Evolutionary conservation across 148 eudicot species (phyloP).

Genomic region (Silene conica): DNA sequence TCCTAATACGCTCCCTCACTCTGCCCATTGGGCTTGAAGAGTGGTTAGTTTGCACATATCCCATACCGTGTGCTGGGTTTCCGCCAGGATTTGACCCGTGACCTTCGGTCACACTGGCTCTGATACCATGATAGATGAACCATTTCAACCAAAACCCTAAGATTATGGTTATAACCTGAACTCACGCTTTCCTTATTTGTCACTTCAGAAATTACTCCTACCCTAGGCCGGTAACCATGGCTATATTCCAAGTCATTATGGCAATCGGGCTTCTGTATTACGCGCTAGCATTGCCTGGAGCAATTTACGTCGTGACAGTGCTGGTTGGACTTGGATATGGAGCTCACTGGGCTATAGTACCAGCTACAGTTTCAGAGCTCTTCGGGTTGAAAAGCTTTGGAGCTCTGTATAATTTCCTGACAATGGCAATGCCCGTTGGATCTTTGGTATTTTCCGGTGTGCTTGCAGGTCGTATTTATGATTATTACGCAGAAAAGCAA

Average conservation of each 20-base stretch:
- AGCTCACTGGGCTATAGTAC: constrained; percentile 65
- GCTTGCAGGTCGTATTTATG: background rate
- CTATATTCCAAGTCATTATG: constrained; percentile 47
- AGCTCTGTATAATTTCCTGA: constrained; percentile 47
- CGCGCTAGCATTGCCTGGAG: constrained; percentile 48
- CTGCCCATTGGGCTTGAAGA: too few species aligned
- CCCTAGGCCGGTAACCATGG: constrained; percentile 61
- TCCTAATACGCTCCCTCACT: too few species aligned
- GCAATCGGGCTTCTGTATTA: constrained; percentile 51
- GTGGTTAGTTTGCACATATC: too few species aligned
- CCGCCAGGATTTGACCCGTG: too few species aligned
- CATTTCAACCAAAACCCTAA: too few species aligned
- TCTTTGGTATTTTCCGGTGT: background rate
- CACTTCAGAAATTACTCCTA: constrained; percentile 45
- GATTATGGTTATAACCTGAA: too few species aligned
- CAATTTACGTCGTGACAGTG: constrained; percentile 47
- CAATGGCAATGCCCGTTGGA: constrained; percentile 38
- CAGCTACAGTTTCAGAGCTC: constrained; percentile 39
- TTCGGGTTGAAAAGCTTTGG: constrained; percentile 66
- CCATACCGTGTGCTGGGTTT: too few species aligned
- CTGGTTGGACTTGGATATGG: constrained; percentile 50
- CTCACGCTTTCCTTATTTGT: background rate
- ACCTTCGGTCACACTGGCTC: too few species aligned
- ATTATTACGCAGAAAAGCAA: background rate
- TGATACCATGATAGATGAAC: too few species aligned